Conservation (phyloP, 1,139 yeast genomes). For the Taiozyma sp. region DNA sequence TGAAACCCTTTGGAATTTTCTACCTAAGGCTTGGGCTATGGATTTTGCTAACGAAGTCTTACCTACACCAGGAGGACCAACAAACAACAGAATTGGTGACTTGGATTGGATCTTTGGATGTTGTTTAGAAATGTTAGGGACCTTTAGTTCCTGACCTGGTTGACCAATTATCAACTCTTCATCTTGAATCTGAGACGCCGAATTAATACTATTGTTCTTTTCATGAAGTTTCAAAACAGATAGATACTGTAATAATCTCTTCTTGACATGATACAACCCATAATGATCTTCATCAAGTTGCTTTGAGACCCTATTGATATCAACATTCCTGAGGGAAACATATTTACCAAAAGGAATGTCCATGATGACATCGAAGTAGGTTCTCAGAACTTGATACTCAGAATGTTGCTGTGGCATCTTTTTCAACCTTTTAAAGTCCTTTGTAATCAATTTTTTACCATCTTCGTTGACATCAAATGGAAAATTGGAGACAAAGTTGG, state of each 20-base stretch:
- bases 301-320: slow-evolving; percentile 47
- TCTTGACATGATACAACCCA: slow-evolving; percentile 79
- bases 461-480: slow-evolving; percentile 35
- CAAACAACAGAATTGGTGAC: slow-evolving; percentile 72
- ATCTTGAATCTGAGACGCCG: background rate
- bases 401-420: slow-evolving; percentile 55
- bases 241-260: slow-evolving; percentile 72
- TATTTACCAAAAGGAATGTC: slow-evolving; percentile 59
- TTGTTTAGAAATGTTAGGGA: slow-evolving; percentile 1
- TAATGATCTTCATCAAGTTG: slow-evolving; percentile 77
- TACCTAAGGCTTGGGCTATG: slow-evolving; percentile 71
- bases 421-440: slow-evolving; percentile 54
- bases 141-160: slow-evolving; percentile 1
- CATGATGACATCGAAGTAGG: slow-evolving; percentile 58
- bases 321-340: slow-evolving; percentile 27
- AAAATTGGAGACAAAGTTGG: slow-evolving; percentile 41
- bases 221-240: slow-evolving; percentile 66
- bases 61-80: slow-evolving; percentile 97
- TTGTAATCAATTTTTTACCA: slow-evolving; percentile 47
- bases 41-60: slow-evolving; percentile 88
- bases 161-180: slow-evolving; percentile 7
- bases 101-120: slow-evolving; percentile 7
- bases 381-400: slow-evolving; percentile 60
- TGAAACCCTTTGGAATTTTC: slow-evolving; percentile 79
- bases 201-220: background rate